These are phyloP conservation scores for Yarrowia keelungensis DNA, from an alignment of 805 yeast genomes.

Conservation along the genomic window DNA sequence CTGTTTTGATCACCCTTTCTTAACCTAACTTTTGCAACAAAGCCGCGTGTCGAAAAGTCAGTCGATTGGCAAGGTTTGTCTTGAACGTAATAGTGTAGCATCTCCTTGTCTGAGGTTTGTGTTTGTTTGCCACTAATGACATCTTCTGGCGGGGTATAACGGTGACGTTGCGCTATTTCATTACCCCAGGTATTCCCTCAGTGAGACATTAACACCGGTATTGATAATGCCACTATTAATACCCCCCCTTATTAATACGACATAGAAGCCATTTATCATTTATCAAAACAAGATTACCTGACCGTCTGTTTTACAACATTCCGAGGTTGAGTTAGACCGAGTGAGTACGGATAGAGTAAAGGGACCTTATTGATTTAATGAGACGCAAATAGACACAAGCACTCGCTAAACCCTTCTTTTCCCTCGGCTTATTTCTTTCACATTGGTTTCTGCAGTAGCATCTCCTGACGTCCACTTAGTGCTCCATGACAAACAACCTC, in stretches of 20 bases:
- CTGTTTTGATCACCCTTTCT: slow-evolving; percentile 6
- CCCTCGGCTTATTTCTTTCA: neutral
- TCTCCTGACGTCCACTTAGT: slow-evolving; percentile 7
- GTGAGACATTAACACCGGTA: no score
- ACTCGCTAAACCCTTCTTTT: no score
- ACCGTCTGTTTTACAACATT: neutral
- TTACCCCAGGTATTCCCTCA: no score
- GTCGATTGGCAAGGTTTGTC: neutral
- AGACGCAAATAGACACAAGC: no score
- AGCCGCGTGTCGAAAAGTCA: neutral
- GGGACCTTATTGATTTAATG: no score
- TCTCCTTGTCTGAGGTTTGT: neutral
- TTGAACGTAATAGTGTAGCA: neutral
- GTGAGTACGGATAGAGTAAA: no score
- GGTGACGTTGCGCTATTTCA: no score
- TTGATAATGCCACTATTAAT: no score
- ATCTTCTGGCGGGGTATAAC: no score
- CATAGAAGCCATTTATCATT: no score
- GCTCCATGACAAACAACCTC: slow-evolving; percentile 12
- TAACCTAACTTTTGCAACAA: neutral
- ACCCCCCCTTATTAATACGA: neutral
- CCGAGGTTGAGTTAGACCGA: neutral
- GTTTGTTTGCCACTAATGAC: no score
- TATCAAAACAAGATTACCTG: neutral
- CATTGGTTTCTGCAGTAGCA: neutral